Evolutionary conservation across 2,329 filamentous ascomycete species (phyloP), one percentile per base, ranked within the genome.

Genomic region (Epichloe coenophiala): DNA sequence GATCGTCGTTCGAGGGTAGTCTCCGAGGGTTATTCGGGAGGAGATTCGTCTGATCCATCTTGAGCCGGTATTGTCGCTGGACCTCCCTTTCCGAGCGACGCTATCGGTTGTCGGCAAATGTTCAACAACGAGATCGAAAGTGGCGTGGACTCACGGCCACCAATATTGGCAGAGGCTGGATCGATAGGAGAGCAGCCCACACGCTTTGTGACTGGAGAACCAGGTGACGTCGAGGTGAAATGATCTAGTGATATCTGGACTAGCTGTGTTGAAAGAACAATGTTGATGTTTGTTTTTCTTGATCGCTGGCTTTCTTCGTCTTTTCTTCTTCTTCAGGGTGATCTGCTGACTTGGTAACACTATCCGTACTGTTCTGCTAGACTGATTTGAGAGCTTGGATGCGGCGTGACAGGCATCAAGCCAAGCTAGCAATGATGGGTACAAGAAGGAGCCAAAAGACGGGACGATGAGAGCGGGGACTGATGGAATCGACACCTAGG

Each of bases 11-110:
- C 17, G 57, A 49, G n/a, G 49, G 47, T 39, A 56, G 44, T 44
- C 59, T 56, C 40, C 55, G 52, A 42, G 58, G 53, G 40, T 57
- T 55, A 49, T 58, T 55, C 44, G 58, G 46, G 38, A 60, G 50
- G 49, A 58, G 59, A 36, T 63, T 58, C 55, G 60, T 59, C 13
- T 56, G 59, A 55, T 63, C 61, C 61, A 63, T 63, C 45, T 52
- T 50, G 49, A 36, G 38, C 48, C 27, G 31, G 23, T 36, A 35
- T 33, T 23, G 43, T 47, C 51, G 38, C 44, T 23, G 23, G 48
- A 7, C 15, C 17, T 39, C 27, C 27, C 44, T 21, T 13, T 44
- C 35, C 33, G 13, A 39, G 19, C 27, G 17, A 43, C 35, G 21
- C n/a, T 23, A 31, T 12, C 19, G 47, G 31, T 36, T 17, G 42